Evolutionary conservation across 1,284 basidiomycete species (phyloP).

Genomic region (Inonotus hispidus): DNA sequence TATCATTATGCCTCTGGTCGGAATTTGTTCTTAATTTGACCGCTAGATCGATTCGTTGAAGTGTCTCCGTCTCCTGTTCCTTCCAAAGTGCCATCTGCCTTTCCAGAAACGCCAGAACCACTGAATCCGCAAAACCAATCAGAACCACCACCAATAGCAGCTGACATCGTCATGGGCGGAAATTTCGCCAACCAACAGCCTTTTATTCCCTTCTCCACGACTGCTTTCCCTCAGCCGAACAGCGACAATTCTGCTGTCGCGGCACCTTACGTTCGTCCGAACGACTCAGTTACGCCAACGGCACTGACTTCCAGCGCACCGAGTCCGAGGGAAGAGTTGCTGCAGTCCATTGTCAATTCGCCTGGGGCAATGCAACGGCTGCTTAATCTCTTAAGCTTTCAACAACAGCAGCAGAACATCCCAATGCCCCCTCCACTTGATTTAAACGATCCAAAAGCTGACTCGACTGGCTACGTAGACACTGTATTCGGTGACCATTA

Average conservation of each 20-base stretch:
- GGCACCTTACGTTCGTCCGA: not conserved
- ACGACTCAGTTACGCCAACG: not conserved
- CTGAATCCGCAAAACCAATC: not conserved
- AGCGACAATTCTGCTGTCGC: not conserved
- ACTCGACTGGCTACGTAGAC: constrained; percentile 6
- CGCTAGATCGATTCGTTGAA: constrained; percentile 12
- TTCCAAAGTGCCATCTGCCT: not conserved
- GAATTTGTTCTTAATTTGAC: not conserved
- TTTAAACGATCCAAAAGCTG: constrained; percentile 6
- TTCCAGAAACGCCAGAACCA: not conserved
- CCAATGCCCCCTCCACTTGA: constrained; percentile 14
- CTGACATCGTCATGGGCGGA: constrained; percentile 14
- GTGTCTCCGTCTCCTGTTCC: constrained; percentile 14
- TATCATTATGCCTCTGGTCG: not conserved
- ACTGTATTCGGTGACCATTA: constrained; percentile 11
- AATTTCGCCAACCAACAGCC: constrained; percentile 10
- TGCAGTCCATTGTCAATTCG: constrained; percentile 57
- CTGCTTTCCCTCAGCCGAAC: not conserved
- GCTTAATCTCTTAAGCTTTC: constrained; percentile 45
- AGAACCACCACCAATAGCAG: not conserved
- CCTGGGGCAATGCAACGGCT: constrained; percentile 69
- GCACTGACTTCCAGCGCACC: constrained; percentile 12
- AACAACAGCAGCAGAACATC: constrained; percentile 28
- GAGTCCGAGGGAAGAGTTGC: constrained; percentile 34
- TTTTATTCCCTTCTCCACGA: constrained; percentile 9